Evolutionary conservation across 1,284 basidiomycete genomes (phyloP), one percentile per base, ranked within the genome.

Genomic region (Flammula alnicola): DNA sequence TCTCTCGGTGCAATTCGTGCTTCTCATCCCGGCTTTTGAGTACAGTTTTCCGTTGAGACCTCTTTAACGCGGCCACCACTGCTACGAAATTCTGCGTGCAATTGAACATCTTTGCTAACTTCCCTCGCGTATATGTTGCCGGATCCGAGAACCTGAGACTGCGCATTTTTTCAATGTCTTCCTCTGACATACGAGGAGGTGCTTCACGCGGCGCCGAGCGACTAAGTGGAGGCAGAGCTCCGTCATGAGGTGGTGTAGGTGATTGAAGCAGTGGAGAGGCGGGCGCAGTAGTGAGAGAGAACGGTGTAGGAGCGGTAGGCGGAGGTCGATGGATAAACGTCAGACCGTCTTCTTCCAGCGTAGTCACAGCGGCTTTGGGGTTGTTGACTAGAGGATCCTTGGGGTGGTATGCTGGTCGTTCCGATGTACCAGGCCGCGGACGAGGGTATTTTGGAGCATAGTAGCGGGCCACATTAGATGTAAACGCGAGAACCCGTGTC

Each of bases 251-350:
- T 7, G 68, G 35, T 7, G 70, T 57, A 3, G 70, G 61, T 25
- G 73, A 63, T 3, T 64, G 68, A 10, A 91, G 76, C 2, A 91
- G 73, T 0, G 89, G 86, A 0, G 88, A 91, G 2, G 78, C 68
- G 10, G 88, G 89, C 11, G 76, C 72, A 7, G 81, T 81, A 2
- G 81, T 84, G 50, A 83, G 79, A 14, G 88, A 91, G 52, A 77
- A 72, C 4, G 88, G 87, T 11, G 87, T 77, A 4, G 86, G 83
- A 7, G 81, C 77, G 2, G 84, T 81, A 0, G 88, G 86, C 0
- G 88, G 89, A 20, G 86, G 86, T 35, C 89, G 83, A 64, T 88
- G 86, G 52, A 91, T 83, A 64, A 91, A 91, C 1, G 86, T 88
- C 47, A 88, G 65, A 52, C 75, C 70, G 47, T 78, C 76, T 50